These are phyloP conservation scores for Trametes versicolor DNA, from an alignment of 1,284 basidiomycete species.

Conservation along the genomic window DNA sequence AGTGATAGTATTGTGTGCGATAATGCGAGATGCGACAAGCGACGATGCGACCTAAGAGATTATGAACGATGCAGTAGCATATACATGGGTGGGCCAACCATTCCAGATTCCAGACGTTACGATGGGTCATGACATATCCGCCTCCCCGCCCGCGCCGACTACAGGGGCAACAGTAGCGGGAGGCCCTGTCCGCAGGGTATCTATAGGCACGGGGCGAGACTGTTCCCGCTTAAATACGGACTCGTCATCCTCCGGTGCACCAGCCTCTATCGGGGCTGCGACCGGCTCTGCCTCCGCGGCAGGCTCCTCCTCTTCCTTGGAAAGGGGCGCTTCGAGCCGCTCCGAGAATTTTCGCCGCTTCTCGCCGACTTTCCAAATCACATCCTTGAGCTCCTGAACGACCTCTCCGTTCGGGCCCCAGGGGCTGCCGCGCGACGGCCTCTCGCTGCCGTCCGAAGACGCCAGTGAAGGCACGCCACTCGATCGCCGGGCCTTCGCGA, in stretches of 20 bases:
- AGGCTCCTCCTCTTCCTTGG: not conserved
- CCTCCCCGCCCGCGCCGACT: not conserved
- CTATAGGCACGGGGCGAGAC: constrained; percentile 4
- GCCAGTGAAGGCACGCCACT: constrained; percentile 37
- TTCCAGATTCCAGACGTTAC: constrained; percentile 5
- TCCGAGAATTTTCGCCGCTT: constrained; percentile 61
- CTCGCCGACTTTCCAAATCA: constrained; percentile 85
- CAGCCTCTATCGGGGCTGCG: not conserved
- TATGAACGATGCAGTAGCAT: constrained; percentile 18
- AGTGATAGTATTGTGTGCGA: constrained; percentile 1
- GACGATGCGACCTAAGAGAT: constrained; percentile 19
- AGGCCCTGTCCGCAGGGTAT: constrained; percentile 19
- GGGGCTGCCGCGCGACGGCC: constrained; percentile 46
- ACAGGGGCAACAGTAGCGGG: not conserved
- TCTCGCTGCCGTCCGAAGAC: constrained; percentile 6
- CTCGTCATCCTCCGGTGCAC: not conserved
- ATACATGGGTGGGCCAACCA: constrained; percentile 14
- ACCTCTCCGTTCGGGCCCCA: constrained; percentile 84
- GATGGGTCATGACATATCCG: constrained; percentile 25
- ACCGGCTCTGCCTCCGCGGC: not conserved
- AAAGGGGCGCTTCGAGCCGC: constrained; percentile 10
- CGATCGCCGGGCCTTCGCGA: constrained; percentile 65
- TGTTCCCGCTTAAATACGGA: constrained; percentile 4
- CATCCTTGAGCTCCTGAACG: constrained; percentile 83
- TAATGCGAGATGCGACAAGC: constrained; percentile 5